phyloP scores from a whole-genome alignment of 257 asterid species.

The Solanum sejunctum region DNA sequence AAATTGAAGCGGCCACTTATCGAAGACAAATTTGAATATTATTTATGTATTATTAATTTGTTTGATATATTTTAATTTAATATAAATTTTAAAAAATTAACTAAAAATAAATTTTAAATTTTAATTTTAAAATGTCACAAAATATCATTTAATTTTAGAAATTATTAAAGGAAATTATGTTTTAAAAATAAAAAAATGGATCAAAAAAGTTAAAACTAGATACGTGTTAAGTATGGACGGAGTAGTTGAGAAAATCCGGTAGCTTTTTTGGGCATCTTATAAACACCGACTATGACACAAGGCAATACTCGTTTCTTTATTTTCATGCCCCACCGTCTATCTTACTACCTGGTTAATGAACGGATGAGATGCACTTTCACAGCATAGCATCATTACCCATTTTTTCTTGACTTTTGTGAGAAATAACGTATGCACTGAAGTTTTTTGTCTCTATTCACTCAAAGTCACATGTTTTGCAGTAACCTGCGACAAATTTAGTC shows the following conservation, averaged over 20 bases:
- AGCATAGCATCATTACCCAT: not conserved
- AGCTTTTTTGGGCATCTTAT: not conserved
- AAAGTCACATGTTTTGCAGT: slow-evolving; percentile 4
- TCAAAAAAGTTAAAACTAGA: not conserved
- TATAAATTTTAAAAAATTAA: too few relatives aligned
- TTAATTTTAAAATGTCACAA: too few relatives aligned
- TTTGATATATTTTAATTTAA: too few relatives aligned
- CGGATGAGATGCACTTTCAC: not conserved
- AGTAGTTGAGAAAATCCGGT: too few relatives aligned
- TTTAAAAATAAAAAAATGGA: not conserved
- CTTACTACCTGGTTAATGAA: fast-evolving
- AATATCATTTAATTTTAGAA: too few relatives aligned
- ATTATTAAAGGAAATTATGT: too few relatives aligned
- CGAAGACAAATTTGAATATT: too few relatives aligned
- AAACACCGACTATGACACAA: not conserved
- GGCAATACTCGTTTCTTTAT: not conserved
- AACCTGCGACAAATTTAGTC: not conserved
- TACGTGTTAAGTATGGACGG: not conserved
- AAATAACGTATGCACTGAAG: not conserved
- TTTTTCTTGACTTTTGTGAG: not conserved
- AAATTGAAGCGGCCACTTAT: too few relatives aligned
- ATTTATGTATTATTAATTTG: too few relatives aligned
- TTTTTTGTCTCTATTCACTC: not conserved
- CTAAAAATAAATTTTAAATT: too few relatives aligned
- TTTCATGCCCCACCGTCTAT: not conserved